Conservation (phyloP, 2,329 filamentous ascomycete species). For the Fusarium subglutinans region DNA sequence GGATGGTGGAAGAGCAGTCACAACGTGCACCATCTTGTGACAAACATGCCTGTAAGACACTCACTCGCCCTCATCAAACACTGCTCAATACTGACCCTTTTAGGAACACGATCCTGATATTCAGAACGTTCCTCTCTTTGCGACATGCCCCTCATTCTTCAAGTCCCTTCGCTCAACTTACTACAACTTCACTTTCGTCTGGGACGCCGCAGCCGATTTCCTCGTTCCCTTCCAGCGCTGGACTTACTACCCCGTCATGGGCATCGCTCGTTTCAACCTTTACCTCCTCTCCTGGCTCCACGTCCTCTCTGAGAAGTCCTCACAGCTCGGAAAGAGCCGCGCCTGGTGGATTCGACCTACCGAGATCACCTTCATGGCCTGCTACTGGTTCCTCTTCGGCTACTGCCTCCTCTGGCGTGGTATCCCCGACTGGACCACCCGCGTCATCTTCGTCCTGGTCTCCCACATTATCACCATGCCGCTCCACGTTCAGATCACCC, state of each 20-base stretch:
- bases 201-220: conserved; percentile 68
- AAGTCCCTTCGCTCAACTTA: conserved; percentile 70
- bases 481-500: conserved; percentile 76
- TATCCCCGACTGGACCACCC: conserved; percentile 66
- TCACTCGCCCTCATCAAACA: not conserved
- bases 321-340: conserved; percentile 62
- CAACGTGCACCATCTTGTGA: conserved; percentile 74
- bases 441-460: conserved; percentile 70
- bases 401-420: conserved; percentile 70
- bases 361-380: conserved; percentile 69
- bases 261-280: conserved; percentile 76
- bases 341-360: conserved; percentile 75
- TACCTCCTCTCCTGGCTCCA: conserved; percentile 74
- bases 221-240: conserved; percentile 70
- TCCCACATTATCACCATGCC: conserved; percentile 73
- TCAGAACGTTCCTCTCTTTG: conserved; percentile 75
- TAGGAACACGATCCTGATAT: conserved; percentile 67
- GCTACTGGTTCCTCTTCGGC: conserved; percentile 75
- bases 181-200: conserved; percentile 70
- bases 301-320: conserved; percentile 64
- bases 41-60: conserved; percentile 64
- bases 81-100: not conserved
- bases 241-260: conserved; percentile 75
- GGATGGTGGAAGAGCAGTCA: conserved; percentile 77
- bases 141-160: conserved; percentile 73